phyloP scores from a whole-genome alignment of 2,329 filamentous ascomycete genomes.

The Pestalotiopsis sp. region DNA sequence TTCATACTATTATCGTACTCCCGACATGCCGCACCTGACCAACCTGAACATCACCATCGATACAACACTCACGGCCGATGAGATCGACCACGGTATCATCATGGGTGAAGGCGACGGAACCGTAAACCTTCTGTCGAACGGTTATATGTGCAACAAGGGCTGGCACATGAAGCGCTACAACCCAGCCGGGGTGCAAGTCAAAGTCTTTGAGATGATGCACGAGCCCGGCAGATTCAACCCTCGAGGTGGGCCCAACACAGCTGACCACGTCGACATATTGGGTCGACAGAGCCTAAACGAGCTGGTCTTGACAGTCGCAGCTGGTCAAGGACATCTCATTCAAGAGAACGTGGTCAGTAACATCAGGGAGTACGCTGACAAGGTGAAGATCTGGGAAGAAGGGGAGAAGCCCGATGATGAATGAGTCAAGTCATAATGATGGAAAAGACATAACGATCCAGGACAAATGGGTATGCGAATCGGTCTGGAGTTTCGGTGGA shows the following conservation, averaged over 20 bases:
- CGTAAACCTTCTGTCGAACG: slow-evolving; percentile 86
- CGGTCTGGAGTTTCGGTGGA: slow-evolving; percentile 13
- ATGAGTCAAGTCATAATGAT: slow-evolving; percentile 15
- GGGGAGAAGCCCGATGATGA: slow-evolving; percentile 20
- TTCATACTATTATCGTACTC: slow-evolving; percentile 82
- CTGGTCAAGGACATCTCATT: slow-evolving; percentile 81
- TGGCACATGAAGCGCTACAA: slow-evolving; percentile 96
- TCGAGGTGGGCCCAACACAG: slow-evolving; percentile 69
- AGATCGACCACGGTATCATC: slow-evolving; percentile 84
- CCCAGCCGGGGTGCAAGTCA: slow-evolving; percentile 79
- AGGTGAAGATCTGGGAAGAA: slow-evolving; percentile 80
- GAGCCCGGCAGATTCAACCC: slow-evolving; percentile 93
- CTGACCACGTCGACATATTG: slow-evolving; percentile 96
- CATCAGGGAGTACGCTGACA: slow-evolving; percentile 80
- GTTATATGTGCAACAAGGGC: slow-evolving; percentile 96
- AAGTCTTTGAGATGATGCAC: slow-evolving; percentile 93
- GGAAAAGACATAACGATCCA: neutral
- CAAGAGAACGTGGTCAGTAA: slow-evolving; percentile 77
- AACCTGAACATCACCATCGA: slow-evolving; percentile 77
- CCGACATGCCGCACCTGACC: slow-evolving; percentile 66
- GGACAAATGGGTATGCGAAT: slow-evolving; percentile 6
- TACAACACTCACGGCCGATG: slow-evolving; percentile 60
- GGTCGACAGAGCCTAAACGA: slow-evolving; percentile 90
- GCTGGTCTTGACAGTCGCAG: slow-evolving; percentile 82
- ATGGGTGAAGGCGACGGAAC: slow-evolving; percentile 97